Base-by-base conservation (phyloP, 169 alveolate species). In the Babesia bigemina region DNA sequence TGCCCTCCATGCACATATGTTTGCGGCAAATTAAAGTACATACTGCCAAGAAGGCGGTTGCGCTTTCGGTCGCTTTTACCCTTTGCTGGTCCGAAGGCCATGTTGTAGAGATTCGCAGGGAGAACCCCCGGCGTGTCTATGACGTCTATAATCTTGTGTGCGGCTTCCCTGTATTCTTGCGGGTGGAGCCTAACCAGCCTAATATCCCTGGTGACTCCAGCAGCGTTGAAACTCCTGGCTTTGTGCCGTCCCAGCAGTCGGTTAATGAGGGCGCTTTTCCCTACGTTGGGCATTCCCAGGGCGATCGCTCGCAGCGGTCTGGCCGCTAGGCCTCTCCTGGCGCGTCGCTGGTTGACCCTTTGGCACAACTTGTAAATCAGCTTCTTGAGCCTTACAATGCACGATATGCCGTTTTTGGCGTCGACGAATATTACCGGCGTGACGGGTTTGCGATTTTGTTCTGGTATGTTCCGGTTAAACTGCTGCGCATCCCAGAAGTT, bases 211-310 rank as follows among this genome's bases (percentile, higher is more conserved):
- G 96, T 91, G 49, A 86, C 75, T 49, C 96, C 96, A 6, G 96
- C 94, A 33, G 67, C 61, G 49, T 90, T 86, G 86, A 73, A 88
- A 57, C 94, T 86, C 57, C 87, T 85, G 33, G 93, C 81, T 47
- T 75, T 88, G 59, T 77, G 88, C 57, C 90, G 55, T 33, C 93
- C 94, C 53, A 90, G 75, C 39, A 92, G 77, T 26, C 93, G 52
- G 63, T 92, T 92, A 55, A 89, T 82, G 21, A 92, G 70, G 12
- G 94, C 93, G 42, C 92, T 81, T 75, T 92, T 92, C 2, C 96
- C 96, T 21, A 91, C 93, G 56, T 92, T 92, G 0, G 96, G 96
- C 82, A 87, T 61, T 12, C 96, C 96, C 28, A 92, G 63, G 28
- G 91, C 81, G 22, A 92, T 89, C 39, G 91, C 86, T 24, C 94